These are phyloP conservation scores for Daldinia loculata DNA, from an alignment of 495 filamentous ascomycete species.

Conservation along the genomic window DNA sequence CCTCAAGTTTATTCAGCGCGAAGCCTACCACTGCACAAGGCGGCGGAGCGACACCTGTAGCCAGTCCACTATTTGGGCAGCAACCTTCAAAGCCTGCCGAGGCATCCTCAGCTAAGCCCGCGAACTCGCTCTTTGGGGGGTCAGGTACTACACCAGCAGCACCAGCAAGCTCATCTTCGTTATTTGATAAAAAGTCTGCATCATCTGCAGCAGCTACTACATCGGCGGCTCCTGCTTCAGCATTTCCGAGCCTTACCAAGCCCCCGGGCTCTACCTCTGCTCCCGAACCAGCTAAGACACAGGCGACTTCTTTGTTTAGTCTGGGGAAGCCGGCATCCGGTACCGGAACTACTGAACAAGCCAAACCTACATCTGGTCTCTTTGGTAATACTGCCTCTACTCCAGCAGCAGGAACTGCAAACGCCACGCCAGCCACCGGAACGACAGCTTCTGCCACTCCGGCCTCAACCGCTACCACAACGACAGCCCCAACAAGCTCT, in stretches of 20 bases:
- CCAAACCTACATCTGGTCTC: conserved; percentile 44
- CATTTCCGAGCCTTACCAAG: conserved; percentile 43
- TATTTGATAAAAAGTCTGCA: conserved; percentile 30
- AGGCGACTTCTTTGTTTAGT: conserved; percentile 27
- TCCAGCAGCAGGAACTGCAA: conserved; percentile 35
- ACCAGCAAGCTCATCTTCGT: conserved; percentile 18
- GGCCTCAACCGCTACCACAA: conserved; percentile 28
- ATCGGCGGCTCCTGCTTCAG: conserved; percentile 33
- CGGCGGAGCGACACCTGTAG: conserved; percentile 6
- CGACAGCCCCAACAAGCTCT: conserved; percentile 23
- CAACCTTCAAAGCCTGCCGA: conserved; percentile 41
- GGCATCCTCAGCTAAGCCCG: conserved; percentile 30
- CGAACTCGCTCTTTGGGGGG: conserved; percentile 16
- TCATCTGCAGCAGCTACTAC: conserved; percentile 36
- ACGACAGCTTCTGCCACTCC: conserved; percentile 23
- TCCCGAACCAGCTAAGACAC: conserved; percentile 31
- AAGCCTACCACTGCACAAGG: conserved; percentile 33
- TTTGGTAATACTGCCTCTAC: conserved; percentile 43
- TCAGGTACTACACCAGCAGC: conserved; percentile 25
- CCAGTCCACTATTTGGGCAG: conserved; percentile 26
- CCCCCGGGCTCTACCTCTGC: conserved; percentile 28
- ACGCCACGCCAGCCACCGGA: conserved; percentile 18
- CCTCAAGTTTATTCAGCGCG: conserved; percentile 26
- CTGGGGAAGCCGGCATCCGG: conserved; percentile 23
- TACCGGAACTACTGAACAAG: conserved; percentile 30